Conservation (phyloP, 2,329 filamentous ascomycete species). For the Alternaria angustiovoidea region DNA sequence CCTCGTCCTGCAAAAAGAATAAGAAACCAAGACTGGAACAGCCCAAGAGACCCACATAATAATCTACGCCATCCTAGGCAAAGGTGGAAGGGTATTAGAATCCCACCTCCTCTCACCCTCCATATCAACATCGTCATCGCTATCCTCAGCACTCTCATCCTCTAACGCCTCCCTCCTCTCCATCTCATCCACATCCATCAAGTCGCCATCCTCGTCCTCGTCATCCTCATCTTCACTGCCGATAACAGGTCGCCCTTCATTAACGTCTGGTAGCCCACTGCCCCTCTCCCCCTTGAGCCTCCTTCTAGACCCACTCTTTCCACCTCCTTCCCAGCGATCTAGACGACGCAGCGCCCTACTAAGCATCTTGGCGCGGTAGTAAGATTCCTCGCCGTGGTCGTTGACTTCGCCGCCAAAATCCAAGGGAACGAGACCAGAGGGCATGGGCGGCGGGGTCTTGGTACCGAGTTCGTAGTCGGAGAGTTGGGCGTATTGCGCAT, state of each 20-base stretch:
- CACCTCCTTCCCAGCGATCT: slow-evolving; percentile 70
- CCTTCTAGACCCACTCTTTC: slow-evolving; percentile 35
- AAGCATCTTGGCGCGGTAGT: slow-evolving; percentile 71
- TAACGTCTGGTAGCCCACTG: background rate
- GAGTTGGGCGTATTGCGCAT: slow-evolving; percentile 47
- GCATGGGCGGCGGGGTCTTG: slow-evolving; percentile 44
- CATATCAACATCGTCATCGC: slow-evolving; percentile 8
- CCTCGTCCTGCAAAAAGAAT: background rate
- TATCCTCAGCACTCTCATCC: slow-evolving; percentile 35
- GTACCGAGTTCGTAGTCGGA: slow-evolving; percentile 41
- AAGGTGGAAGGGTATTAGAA: slow-evolving; percentile 31
- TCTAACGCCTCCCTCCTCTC: slow-evolving; percentile 7
- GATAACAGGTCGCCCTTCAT: slow-evolving; percentile 7
- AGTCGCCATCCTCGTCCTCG: slow-evolving; percentile 13
- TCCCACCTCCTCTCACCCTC: slow-evolving; percentile 20
- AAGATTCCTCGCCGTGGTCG: slow-evolving; percentile 79
- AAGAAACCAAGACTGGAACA: background rate
- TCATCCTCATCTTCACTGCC: slow-evolving; percentile 22
- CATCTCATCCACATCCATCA: slow-evolving; percentile 26
- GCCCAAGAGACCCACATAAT: background rate
- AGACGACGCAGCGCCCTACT: slow-evolving; percentile 70
- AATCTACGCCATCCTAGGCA: slow-evolving; percentile 20
- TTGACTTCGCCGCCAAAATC: slow-evolving; percentile 65
- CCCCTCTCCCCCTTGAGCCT: slow-evolving; percentile 29
- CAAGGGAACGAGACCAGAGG: slow-evolving; percentile 68